Conservation (phyloP, 140 eudicot species). For the Senecio squalidus region DNA sequence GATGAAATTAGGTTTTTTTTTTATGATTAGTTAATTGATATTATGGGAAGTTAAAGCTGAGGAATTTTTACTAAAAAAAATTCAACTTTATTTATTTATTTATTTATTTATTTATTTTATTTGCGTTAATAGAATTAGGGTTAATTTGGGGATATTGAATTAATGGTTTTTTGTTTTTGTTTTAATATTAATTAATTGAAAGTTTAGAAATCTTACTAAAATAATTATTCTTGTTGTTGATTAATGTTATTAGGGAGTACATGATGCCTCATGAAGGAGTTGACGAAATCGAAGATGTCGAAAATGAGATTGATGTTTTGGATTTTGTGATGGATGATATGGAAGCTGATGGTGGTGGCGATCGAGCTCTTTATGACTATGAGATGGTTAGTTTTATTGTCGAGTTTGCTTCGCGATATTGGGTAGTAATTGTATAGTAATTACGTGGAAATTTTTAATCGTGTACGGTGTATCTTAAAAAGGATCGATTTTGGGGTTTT, state of each 20-base stretch:
- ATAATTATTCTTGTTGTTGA: too few relatives aligned
- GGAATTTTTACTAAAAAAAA: too few relatives aligned
- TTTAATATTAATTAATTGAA: too few relatives aligned
- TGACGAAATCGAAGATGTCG: conserved; percentile 51
- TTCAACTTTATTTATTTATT: too few relatives aligned
- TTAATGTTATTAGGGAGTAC: conserved; percentile 26
- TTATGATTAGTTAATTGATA: not conserved
- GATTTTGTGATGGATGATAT: conserved; percentile 57
- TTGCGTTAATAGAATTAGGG: too few relatives aligned
- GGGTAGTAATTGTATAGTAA: not conserved
- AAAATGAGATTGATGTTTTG: conserved; percentile 50
- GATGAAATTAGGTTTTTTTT: not conserved
- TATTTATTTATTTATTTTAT: too few relatives aligned
- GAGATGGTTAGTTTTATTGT: conserved; percentile 50
- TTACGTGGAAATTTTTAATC: too few relatives aligned
- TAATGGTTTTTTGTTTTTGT: not conserved
- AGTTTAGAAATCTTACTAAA: too few relatives aligned
- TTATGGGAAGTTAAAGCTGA: not conserved
- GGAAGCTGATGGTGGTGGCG: conserved; percentile 33
- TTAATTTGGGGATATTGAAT: too few relatives aligned
- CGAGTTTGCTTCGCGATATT: not conserved
- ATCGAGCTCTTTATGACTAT: conserved; percentile 53
- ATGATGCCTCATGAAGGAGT: conserved; percentile 37
- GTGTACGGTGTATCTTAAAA: not conserved
- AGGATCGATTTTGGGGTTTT: not conserved